phyloP scores from a whole-genome alignment of 306 rosid species.

The Lathyrus sativus region DNA sequence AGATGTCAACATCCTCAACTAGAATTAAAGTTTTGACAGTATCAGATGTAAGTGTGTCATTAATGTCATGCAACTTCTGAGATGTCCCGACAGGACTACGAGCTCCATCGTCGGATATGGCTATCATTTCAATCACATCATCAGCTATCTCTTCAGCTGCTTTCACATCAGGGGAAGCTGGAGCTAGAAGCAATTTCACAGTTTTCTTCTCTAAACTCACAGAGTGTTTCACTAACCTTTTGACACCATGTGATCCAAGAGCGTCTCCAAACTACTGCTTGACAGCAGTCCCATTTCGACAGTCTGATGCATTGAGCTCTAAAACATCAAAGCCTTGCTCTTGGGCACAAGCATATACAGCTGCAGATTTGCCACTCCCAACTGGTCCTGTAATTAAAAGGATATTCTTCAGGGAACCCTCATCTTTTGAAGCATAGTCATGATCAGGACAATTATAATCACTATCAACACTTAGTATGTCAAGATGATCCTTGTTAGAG shows the following conservation, averaged over 20 bases:
- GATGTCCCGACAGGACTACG: slow-evolving; percentile 39
- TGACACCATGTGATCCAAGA: slow-evolving; percentile 56
- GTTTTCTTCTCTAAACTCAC: slow-evolving; percentile 41
- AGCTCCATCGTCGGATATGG: slow-evolving; percentile 55
- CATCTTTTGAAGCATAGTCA: slow-evolving; percentile 55
- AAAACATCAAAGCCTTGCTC: slow-evolving; percentile 81
- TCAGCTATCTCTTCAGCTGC: slow-evolving; percentile 44
- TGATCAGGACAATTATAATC: slow-evolving; percentile 48
- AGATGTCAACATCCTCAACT: slow-evolving; percentile 88
- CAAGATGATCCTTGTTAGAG: slow-evolving; percentile 40
- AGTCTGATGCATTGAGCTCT: slow-evolving; percentile 85
- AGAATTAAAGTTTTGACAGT: slow-evolving; percentile 63
- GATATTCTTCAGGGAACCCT: slow-evolving; percentile 57
- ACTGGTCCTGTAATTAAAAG: slow-evolving; percentile 82
- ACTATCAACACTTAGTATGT: slow-evolving; percentile 28
- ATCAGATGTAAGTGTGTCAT: slow-evolving; percentile 33
- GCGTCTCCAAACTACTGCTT: slow-evolving; percentile 71
- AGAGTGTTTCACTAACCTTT: slow-evolving; percentile 52
- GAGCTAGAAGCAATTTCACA: slow-evolving; percentile 36
- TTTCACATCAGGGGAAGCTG: slow-evolving; percentile 42
- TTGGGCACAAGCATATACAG: slow-evolving; percentile 88
- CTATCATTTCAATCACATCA: slow-evolving; percentile 49
- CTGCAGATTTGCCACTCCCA: slow-evolving; percentile 98
- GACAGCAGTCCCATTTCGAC: slow-evolving; percentile 70
- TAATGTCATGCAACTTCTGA: slow-evolving; percentile 36